Base-by-base conservation (phyloP, 495 filamentous ascomycete genomes). In the Hypoxylon lienhwacheense region DNA sequence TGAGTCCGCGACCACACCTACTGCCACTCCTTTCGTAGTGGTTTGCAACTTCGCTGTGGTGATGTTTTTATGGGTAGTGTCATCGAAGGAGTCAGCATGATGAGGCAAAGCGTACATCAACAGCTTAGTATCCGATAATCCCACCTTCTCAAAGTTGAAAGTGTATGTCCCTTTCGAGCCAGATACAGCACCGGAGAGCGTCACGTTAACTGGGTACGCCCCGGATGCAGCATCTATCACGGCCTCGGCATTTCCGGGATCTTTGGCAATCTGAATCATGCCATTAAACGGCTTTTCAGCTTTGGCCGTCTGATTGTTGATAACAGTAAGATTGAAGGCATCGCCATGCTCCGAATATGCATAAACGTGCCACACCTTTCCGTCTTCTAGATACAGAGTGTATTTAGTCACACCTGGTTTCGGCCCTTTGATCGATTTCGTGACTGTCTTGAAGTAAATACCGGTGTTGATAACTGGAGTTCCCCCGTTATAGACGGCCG, bases 71-170 rank as follows among this genome's bases (percentile, higher is more conserved):
- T 66, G 53, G 1, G 89, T 93, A 4, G 37, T 66, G 3, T 53
- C 44, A 55, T 88, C 82, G 51, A 97, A 93, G 1, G 88, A 87
- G 34, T 81, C 70, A 10, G 88, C 61, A 51, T 97, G 93, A 69
- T 98, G 93, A 16, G 91, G 88, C 49, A 98, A 71, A 29, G 92
- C 90, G 56, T 86, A 98, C 87, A 96, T 95, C 53, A 90, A 71
- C 20, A 95, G 71, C 6, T 73, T 73, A 22, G 72, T 66, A n/a
- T 64, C 64, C 5, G 72, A 63, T 17, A 81, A 66, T 6, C 91
- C 92, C 1, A 68, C 77, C 63, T 89, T 93, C 15, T 71, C 69
- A 75, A 85, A 96, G 2, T 66, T 64, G 19, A 96, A 77, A 0
- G 68, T 82, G 66, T 97, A 98, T n/a, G 72, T 81, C 1, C 88